Evolutionary conservation across 768 basidiomycete species (phyloP).

Genomic region (Phanerodontia chrysosporium): DNA sequence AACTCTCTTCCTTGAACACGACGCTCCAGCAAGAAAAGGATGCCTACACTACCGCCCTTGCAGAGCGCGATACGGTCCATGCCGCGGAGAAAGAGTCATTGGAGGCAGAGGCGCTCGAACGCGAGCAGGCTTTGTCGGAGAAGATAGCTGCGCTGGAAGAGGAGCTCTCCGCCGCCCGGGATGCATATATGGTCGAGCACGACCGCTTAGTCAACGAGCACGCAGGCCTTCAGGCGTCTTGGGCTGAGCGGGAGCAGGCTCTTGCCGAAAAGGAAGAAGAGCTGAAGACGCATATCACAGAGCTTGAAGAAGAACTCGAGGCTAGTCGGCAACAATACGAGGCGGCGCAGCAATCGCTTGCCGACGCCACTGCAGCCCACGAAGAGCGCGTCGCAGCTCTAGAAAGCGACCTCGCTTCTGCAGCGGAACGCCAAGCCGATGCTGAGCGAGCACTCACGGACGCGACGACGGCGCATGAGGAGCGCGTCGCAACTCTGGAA

Average conservation of each 20-base stretch:
- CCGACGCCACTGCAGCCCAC: background rate
- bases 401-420: background rate
- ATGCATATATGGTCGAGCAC: constrained; percentile 2
- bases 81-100: background rate
- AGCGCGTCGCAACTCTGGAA: background rate
- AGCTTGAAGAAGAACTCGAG: background rate
- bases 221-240: background rate
- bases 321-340: background rate
- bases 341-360: background rate
- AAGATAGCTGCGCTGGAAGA: background rate
- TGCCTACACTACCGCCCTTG: background rate
- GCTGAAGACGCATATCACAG: background rate
- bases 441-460: background rate
- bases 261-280: background rate
- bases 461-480: background rate
- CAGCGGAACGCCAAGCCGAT: background rate
- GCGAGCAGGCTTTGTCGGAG: background rate
- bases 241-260: background rate
- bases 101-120: background rate
- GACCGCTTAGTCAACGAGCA: constrained; percentile 2
- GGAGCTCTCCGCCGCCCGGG: background rate
- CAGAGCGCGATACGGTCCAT: background rate
- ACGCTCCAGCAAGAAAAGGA: constrained; percentile 1
- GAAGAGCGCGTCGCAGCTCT: background rate
- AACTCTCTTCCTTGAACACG: constrained; percentile 12